Evolutionary conservation across 164 flowering plant genomes (phyloP), one percentile per base, ranked within the genome.

Genomic region (Platanus orientalis): DNA sequence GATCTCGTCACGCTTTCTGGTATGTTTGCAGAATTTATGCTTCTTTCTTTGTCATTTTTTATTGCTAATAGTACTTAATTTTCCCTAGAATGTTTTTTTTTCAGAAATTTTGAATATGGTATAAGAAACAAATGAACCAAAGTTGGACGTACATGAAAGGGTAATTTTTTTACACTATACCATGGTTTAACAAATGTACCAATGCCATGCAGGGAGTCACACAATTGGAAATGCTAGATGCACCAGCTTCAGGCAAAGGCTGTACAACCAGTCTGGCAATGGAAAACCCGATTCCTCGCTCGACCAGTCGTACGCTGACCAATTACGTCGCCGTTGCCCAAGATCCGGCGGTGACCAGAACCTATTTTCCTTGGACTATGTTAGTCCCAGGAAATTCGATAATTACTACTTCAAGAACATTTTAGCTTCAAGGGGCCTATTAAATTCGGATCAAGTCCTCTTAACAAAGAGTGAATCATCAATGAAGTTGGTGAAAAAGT

Each of bases 1-100:
- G 99, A 94, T 71, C 82, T 91, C 61, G 98, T 93, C 16, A 83
- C 98, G 0, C 81, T 93, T 21, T 93, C 98, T 19, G 98, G 98
- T 90, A 78, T 65, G n/a, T n/a, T n/a, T n/a, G n/a, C n/a, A n/a
- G n/a, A n/a, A 24, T 52, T 30, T 20, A 59, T 19, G 4, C 9
- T 2, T 7, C 70, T 54, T 54, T 36, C 28, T 17, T 4, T 20
- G 16, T n/a, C 28, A 13, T 44, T 30, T 1, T 7, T 7, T 54
- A 20, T 1, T 13, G 27, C 12, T 39, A 5, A 5, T 10, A 34
- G 39, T 34, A 5, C 39, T 34, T 10, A 5, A 10, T 34, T 34
- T 34, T 34, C 39, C 0, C 10, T 34, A 34, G 39, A n/a, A n/a
- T n/a, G n/a, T n/a, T n/a, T n/a, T n/a, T n/a, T n/a, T n/a, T n/a